Conservation (phyloP, 1,139 yeast species). For the Pichia sp. region DNA sequence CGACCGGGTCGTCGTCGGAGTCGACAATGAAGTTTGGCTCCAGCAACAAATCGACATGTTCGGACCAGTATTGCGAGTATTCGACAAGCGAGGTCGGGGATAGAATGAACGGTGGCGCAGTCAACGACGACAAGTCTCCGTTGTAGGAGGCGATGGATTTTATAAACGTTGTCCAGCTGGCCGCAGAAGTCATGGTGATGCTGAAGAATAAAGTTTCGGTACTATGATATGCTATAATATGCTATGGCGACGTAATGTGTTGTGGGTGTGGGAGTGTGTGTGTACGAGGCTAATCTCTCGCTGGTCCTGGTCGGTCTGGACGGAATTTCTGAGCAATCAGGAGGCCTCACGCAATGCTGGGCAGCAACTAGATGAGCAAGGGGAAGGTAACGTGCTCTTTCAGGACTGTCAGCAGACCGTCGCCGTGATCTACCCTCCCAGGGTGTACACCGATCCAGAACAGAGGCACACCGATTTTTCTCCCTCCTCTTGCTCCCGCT, state of each 20-base stretch:
- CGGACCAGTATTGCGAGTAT: slow-evolving; percentile 91
- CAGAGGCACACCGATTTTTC: too few species aligned
- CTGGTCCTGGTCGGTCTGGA: not conserved
- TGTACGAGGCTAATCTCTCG: not conserved
- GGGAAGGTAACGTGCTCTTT: not conserved
- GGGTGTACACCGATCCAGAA: too few species aligned
- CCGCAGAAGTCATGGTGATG: slow-evolving; percentile 29
- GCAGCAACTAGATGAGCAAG: not conserved
- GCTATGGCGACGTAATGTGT: not conserved
- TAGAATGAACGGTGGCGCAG: slow-evolving; percentile 97
- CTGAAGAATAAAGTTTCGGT: not conserved
- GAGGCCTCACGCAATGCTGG: not conserved
- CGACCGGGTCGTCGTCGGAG: slow-evolving; percentile 35
- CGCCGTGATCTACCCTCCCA: too few species aligned
- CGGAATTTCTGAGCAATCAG: not conserved
- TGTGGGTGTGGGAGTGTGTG: slow-evolving; percentile 2
- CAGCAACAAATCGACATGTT: slow-evolving; percentile 76
- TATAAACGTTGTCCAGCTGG: slow-evolving; percentile 80
- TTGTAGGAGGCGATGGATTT: slow-evolving; percentile 90
- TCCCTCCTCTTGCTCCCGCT: too few species aligned
- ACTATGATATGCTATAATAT: not conserved
- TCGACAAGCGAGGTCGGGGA: slow-evolving; percentile 87
- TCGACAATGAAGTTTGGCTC: slow-evolving; percentile 58
- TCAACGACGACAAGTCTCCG: slow-evolving; percentile 87
- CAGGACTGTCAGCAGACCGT: too few species aligned